Evolutionary conservation across 2,329 filamentous ascomycete genomes (phyloP).

Genomic region (Calonectria pseudoturangicola): DNA sequence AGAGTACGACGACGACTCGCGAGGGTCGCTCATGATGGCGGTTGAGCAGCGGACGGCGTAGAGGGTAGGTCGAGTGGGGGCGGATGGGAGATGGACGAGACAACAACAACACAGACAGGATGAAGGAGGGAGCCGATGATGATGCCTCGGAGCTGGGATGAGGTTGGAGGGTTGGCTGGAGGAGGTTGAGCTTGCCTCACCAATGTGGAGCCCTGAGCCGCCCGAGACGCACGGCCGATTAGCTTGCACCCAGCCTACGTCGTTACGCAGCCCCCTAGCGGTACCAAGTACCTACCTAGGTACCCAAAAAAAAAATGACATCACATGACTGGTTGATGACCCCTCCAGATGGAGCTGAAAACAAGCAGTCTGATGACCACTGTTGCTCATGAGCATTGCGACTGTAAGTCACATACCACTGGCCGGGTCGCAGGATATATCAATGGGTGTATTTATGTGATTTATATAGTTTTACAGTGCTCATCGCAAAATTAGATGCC

Average conservation of each 20-base stretch:
- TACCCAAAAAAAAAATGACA: slow-evolving; percentile 53
- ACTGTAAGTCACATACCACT: not conserved
- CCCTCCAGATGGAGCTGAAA: not conserved
- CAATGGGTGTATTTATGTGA: not conserved
- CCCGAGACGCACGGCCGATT: slow-evolving; percentile 54
- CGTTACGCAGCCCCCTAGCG: not conserved
- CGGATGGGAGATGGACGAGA: slow-evolving; percentile 45
- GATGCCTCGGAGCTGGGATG: slow-evolving; percentile 55
- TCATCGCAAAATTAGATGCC: not conserved
- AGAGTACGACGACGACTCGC: slow-evolving; percentile 76
- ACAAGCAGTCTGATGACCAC: slow-evolving; percentile 1
- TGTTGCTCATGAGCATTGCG: not conserved
- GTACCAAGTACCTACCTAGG: too few species aligned
- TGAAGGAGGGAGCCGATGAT: slow-evolving; percentile 51
- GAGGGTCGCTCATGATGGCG: slow-evolving; percentile 72
- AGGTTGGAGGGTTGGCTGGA: slow-evolving; percentile 64
- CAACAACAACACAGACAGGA: slow-evolving; percentile 41
- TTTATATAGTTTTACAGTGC: slow-evolving; percentile 15
- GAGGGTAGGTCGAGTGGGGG: slow-evolving; percentile 37
- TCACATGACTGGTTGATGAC: slow-evolving; percentile 60
- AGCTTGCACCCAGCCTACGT: slow-evolving; percentile 36
- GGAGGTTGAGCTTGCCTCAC: slow-evolving; percentile 64
- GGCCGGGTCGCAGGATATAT: too few species aligned
- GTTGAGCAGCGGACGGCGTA: slow-evolving; percentile 47
- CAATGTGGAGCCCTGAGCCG: slow-evolving; percentile 60